Conservation (phyloP, 331 rosid species). For the Spiraea crenata region DNA sequence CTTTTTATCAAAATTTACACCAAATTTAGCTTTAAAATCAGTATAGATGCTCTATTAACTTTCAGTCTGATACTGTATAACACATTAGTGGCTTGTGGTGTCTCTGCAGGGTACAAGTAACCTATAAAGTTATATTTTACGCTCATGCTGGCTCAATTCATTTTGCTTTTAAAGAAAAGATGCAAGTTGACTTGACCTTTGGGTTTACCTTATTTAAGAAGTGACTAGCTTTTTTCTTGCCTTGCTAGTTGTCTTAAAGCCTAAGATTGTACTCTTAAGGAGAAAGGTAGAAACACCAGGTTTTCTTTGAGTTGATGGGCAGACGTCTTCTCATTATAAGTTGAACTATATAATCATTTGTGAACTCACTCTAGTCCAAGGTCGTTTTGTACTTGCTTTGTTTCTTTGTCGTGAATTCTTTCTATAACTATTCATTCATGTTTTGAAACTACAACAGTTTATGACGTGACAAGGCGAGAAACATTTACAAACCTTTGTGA, state of each 20-base stretch:
- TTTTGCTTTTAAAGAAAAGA: no score
- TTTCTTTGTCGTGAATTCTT: background rate
- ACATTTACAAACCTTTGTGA: constrained; percentile 81
- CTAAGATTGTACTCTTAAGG: background rate
- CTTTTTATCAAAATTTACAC: no score
- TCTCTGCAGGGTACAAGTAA: no score
- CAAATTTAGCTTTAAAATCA: no score
- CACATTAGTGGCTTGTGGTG: no score
- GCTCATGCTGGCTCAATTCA: no score
- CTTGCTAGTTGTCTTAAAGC: background rate
- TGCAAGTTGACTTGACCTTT: no score
- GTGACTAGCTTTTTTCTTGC: background rate
- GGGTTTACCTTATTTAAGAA: background rate
- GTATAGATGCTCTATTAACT: no score
- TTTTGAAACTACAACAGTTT: constrained; percentile 49
- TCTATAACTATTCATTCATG: constrained; percentile 20
- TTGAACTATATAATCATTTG: background rate
- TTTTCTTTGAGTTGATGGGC: background rate
- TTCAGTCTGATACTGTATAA: no score
- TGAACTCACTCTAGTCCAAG: no score
- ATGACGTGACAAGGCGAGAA: constrained; percentile 81
- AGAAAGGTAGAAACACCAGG: background rate
- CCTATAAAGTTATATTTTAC: no score
- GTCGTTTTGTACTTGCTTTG: background rate
- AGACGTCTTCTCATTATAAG: background rate